phyloP scores from a whole-genome alignment of 768 basidiomycete genomes.

The Gloeopeniophorella convolvens region DNA sequence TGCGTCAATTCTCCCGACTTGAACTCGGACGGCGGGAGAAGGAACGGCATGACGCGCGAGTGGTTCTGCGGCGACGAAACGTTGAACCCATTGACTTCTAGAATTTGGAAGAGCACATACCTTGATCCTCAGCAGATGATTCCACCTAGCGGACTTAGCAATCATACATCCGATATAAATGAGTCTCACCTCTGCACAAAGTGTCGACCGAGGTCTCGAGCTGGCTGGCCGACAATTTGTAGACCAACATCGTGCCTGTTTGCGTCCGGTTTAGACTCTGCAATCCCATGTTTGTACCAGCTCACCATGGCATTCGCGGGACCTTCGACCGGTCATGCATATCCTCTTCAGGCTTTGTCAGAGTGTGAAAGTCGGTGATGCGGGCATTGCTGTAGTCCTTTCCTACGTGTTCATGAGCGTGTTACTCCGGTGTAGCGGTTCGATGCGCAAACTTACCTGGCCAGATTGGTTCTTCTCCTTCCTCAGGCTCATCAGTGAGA shows the following conservation, averaged over 20 bases:
- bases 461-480: constrained; percentile 70
- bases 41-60: constrained; percentile 84
- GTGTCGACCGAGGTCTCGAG: constrained; percentile 89
- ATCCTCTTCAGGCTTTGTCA: constrained; percentile 89
- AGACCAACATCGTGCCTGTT: constrained; percentile 92
- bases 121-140: constrained; percentile 89
- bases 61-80: constrained; percentile 61
- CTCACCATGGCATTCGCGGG: constrained; percentile 94
- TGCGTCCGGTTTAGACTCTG: not conserved
- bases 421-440: not conserved
- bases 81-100: not conserved
- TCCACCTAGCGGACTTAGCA: constrained; percentile 58
- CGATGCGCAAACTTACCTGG: constrained; percentile 46
- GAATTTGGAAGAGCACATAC: constrained; percentile 34
- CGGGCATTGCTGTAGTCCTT: constrained; percentile 96
- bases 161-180: not conserved
- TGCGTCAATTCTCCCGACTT: constrained; percentile 68
- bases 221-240: constrained; percentile 95
- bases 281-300: not conserved
- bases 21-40: constrained; percentile 91
- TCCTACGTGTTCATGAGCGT: constrained; percentile 38
- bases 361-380: constrained; percentile 73
- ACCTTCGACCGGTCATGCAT: constrained; percentile 89
- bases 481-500: constrained; percentile 76
- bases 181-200: constrained; percentile 75